Percentiles rank a stretch among this genome's conserved stretches.
phyloP scores from a whole-genome alignment of 805 yeast species.

The Yarrowia osloensis region DNA sequence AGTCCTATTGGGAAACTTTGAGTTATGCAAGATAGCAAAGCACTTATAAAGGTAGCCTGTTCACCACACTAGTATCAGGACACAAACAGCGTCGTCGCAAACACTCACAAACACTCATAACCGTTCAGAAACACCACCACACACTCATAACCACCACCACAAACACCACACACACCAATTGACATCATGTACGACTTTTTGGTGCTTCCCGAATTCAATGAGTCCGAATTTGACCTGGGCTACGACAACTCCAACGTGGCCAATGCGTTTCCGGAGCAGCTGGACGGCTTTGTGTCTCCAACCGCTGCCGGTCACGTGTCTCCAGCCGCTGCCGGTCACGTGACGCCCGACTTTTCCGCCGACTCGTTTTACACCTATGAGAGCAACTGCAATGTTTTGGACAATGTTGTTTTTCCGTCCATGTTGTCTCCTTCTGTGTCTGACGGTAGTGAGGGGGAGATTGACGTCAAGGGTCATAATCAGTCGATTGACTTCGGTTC shows the following conservation, averaged over 20 bases:
- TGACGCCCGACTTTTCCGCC: not conserved
- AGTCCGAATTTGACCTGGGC: not conserved
- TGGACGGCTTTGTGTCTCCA: too few species aligned
- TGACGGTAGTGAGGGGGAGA: too few species aligned
- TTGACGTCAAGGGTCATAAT: too few species aligned
- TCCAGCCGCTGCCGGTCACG: too few species aligned
- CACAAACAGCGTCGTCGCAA: too few species aligned
- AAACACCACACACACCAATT: not conserved
- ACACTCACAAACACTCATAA: not conserved
- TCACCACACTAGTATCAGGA: not conserved
- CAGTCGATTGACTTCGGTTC: too few species aligned
- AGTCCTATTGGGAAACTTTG: conserved; percentile 23
- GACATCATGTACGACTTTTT: conserved; percentile 15
- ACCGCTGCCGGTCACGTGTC: too few species aligned
- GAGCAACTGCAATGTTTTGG: not conserved
- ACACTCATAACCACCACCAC: not conserved
- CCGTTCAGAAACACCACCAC: not conserved
- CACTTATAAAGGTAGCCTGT: conserved; percentile 5
- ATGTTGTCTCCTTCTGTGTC: conserved; percentile 12
- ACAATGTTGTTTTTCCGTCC: not conserved
- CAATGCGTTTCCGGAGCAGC: not conserved
- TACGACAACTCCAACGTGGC: not conserved
- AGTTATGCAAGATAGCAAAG: conserved; percentile 21
- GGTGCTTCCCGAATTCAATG: conserved; percentile 9
- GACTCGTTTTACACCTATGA: conserved; percentile 18